These are phyloP conservation scores for Houttuynia cordata DNA, from an alignment of 164 flowering plant species.

Conservation along the genomic window DNA sequence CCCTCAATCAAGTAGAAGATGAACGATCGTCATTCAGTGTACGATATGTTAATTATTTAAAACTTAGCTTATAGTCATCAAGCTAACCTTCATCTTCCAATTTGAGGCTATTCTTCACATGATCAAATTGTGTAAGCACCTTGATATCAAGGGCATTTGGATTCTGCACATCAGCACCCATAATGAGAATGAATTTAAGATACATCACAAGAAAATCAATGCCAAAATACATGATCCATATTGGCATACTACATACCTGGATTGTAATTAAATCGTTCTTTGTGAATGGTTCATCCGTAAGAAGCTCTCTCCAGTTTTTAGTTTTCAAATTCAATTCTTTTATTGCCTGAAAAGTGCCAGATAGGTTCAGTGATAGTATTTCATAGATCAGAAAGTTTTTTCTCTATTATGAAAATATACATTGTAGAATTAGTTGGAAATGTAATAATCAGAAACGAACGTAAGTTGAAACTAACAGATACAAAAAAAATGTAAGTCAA, in stretches of 20 bases:
- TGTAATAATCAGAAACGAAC: no score
- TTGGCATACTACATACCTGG: conserved; percentile 39
- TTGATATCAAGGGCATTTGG: conserved; percentile 80
- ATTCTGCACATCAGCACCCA: conserved; percentile 36
- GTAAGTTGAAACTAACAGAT: no score
- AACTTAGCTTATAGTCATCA: neutral
- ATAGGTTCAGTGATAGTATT: neutral
- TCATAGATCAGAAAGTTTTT: neutral
- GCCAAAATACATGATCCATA: neutral
- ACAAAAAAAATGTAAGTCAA: neutral
- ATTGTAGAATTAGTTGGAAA: no score
- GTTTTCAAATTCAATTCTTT: conserved; percentile 89
- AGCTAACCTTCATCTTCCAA: conserved; percentile 85
- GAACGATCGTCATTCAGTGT: neutral
- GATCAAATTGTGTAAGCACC: conserved; percentile 83
- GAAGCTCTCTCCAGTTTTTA: conserved; percentile 95
- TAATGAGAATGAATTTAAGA: neutral
- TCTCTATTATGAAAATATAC: no score
- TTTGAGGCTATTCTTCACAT: conserved; percentile 67
- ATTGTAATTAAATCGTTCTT: conserved; percentile 79
- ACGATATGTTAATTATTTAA: neutral
- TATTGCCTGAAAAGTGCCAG: conserved; percentile 51
- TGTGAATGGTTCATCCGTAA: conserved; percentile 88
- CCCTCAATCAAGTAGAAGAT: no score
- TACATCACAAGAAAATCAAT: neutral